Percentiles rank a stretch among this genome's conserved stretches.
These are phyloP conservation scores for Phellopilus nigrolimitatus DNA, from an alignment of 1,284 basidiomycete species.

Conservation along the genomic window DNA sequence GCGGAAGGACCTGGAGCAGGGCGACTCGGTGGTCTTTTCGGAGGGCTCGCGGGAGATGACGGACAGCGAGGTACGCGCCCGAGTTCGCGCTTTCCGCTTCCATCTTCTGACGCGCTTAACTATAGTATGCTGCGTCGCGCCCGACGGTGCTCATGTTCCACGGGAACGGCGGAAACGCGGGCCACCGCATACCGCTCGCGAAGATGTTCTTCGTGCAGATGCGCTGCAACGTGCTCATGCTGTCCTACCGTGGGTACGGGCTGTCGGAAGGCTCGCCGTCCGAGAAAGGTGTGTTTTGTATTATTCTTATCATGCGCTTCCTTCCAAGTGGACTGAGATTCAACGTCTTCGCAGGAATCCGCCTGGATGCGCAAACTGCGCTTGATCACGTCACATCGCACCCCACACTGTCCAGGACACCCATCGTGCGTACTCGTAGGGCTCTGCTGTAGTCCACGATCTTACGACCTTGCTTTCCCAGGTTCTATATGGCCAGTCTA, in stretches of 20 bases:
- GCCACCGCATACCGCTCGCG: slow-evolving; percentile 88
- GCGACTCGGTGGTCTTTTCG: slow-evolving; percentile 21
- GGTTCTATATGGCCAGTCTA: slow-evolving; percentile 84
- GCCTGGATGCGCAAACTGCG: slow-evolving; percentile 75
- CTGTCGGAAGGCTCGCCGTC: slow-evolving; percentile 78
- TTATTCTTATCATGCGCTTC: no score
- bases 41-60: slow-evolving; percentile 23
- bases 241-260: slow-evolving; percentile 89
- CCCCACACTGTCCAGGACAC: slow-evolving; percentile 61
- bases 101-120: not conserved
- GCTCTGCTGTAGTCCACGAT: not conserved
- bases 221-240: slow-evolving; percentile 85
- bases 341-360: slow-evolving; percentile 52
- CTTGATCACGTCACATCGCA: slow-evolving; percentile 77
- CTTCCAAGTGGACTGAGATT: no score
- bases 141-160: slow-evolving; percentile 91
- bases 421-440: slow-evolving; percentile 46
- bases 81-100: slow-evolving; percentile 27
- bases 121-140: slow-evolving; percentile 63
- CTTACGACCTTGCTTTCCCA: slow-evolving; percentile 22
- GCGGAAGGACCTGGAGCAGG: slow-evolving; percentile 31
- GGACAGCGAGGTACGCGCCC: slow-evolving; percentile 27
- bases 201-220: slow-evolving; percentile 80
- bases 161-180: slow-evolving; percentile 80
- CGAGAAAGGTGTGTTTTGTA: slow-evolving; percentile 57